Base-by-base conservation (phyloP, 176 grass and related monocot genomes). In the Metroxylon sagu region DNA sequence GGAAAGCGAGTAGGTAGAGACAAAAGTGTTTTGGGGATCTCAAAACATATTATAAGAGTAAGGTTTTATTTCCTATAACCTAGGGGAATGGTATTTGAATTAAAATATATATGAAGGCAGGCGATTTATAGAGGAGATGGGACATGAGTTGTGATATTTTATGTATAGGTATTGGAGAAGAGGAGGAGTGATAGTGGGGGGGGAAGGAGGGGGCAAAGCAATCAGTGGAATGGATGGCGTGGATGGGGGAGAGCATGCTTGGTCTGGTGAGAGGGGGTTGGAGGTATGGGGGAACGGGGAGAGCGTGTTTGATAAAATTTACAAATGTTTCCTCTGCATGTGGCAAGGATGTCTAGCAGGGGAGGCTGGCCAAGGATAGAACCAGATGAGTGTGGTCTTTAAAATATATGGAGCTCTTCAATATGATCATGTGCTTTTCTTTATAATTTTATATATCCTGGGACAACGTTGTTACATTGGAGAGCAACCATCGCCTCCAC, bases 181-280 rank as follows among this genome's bases (percentile, higher is more conserved):
- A 28, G 28, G 39, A 52, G 23, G 17, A 29, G 60, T 71, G 48
- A 71, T 59, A 23, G n/a, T 18, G 55, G 23, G 29, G 21, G 67
- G 12, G 21, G 5, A 15, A 23, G 21, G 21, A 23, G 21, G 19
- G 16, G 21, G 26, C 19, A 8, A 59, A 18, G 49, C 16, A 49
- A 60, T 43, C 35, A 10, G 16, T 58, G 70, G 49, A 14, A 72
- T 59, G 59, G 48, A 59, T 57, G 67, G 67, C 68, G 39, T 71
- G 56, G 59, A 73, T 35, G 59, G 70, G 48, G 26, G 69, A 73
- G 50, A 26, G 70, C 70, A 73, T 73, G 70, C 70, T 73, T 63
- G 70, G 70, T 73, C 70, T 72, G 57, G 69, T 2, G 52, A 68
- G 57, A 29, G 7, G 59, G 57, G 48, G 50, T 39, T 72, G 49